Evolutionary conservation across 805 yeast species (phyloP).

Genomic region (Starmerella floricola): DNA sequence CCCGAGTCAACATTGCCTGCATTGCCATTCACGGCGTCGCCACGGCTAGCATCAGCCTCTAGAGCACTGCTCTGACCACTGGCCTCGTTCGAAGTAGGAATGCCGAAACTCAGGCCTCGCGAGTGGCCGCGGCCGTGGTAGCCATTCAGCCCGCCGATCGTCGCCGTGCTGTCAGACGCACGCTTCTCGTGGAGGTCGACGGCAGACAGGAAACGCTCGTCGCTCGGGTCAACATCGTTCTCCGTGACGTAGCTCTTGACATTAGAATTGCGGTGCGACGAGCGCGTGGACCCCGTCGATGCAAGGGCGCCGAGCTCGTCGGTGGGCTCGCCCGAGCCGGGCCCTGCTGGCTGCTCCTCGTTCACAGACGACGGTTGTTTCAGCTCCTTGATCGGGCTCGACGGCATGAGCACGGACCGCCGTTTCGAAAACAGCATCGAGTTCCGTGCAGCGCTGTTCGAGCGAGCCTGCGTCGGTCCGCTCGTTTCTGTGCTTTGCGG

Average conservation of each 20-base stretch:
- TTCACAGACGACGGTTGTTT: neutral
- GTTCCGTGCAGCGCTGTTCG: conserved; percentile 23
- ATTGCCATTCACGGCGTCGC: too few species aligned
- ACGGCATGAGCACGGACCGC: conserved; percentile 17
- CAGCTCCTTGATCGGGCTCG: conserved; percentile 10
- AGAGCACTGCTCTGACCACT: too few species aligned
- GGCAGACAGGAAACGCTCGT: conserved; percentile 16
- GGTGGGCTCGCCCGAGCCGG: too few species aligned
- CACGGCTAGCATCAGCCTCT: too few species aligned
- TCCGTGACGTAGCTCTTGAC: conserved; percentile 14
- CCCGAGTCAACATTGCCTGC: too few species aligned
- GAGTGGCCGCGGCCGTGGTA: conserved; percentile 6
- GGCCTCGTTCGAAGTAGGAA: too few species aligned
- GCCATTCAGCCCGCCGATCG: neutral
- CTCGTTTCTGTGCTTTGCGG: conserved; percentile 12
- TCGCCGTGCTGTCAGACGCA: neutral
- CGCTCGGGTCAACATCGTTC: conserved; percentile 8
- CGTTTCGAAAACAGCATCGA: conserved; percentile 23
- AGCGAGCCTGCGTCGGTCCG: conserved; percentile 22
- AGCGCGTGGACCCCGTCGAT: conserved; percentile 1
- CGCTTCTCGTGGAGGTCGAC: conserved; percentile 7
- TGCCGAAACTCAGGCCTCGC: conserved; percentile 9
- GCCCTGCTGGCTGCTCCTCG: neutral
- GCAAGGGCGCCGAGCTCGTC: too few species aligned
- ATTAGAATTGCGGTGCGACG: conserved; percentile 11